Base-by-base conservation (phyloP, 1,284 basidiomycete species). In the Sphagnurus paluster region DNA sequence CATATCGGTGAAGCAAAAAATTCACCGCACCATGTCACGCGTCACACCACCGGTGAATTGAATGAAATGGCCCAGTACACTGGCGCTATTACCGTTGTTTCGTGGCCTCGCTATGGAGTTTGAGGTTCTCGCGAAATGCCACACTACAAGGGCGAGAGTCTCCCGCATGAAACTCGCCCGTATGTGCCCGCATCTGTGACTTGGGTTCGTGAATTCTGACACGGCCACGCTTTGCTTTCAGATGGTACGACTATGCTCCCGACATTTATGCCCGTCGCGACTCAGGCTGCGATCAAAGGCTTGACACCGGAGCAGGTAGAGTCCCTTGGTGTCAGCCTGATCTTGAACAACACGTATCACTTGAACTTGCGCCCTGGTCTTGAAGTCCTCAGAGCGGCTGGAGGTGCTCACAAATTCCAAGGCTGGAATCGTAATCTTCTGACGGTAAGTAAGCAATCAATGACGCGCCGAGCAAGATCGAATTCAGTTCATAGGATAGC, bases 181-280 rank as follows among this genome's bases (percentile, higher is more conserved):
- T 84, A 58, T 60, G 80, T 50, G 20, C 16, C 26, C n/a, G 14
- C n/a, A n/a, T n/a, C n/a, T n/a, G n/a, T n/a, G n/a, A n/a, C n/a
- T 34, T 40, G 7, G 17, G 37, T 7, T 33, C 13, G 14, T 14
- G 30, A n/a, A 8, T 14, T 33, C 29, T 48, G 6, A 42, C 28
- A 5, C 29, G 3, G 7, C 46, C 45, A 39, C 14, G 32, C 26
- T 37, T 44, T 44, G 50, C 49, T 21, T 47, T 19, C 56, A 87
- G 89, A 93, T 70, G 88, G 87, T 8, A 69, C 76, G 33, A 93
- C 90, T 1, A 80, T 85, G 72, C 69, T 92, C 8, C 90, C 90
- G 0, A 90, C 90, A 0, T 93, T 93, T 60, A 93, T 93, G 90
- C 90, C 91, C 10, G 90, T 93, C 5, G 90, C 89, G 3, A 93